Percentiles rank a stretch among this genome's conserved stretches.
Conservation (phyloP, 2,329 filamentous ascomycete species). For the Calonectria multiphialidica region DNA sequence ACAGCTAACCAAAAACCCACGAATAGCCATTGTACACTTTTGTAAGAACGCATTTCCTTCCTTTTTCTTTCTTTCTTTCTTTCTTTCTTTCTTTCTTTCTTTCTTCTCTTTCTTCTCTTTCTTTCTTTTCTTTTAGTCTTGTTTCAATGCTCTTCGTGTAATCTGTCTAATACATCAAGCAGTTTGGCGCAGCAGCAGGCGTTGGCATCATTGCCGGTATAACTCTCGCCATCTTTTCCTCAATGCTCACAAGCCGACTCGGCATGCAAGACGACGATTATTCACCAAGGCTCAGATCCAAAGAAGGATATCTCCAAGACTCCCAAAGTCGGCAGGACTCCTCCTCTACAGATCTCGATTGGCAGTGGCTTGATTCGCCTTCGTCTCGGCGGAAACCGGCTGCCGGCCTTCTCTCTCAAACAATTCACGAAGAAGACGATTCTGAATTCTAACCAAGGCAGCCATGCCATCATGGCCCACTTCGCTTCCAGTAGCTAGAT, state of each 20-base stretch:
- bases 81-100: constrained; percentile 29
- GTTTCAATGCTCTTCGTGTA: not conserved
- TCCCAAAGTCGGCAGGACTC: constrained; percentile 34
- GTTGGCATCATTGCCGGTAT: constrained; percentile 75
- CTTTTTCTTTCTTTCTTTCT: too few relatives aligned
- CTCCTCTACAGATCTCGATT: constrained; percentile 52
- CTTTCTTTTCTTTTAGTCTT: not conserved
- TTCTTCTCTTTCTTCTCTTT: constrained; percentile 27
- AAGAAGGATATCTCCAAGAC: constrained; percentile 29
- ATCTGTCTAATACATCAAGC: constrained; percentile 5
- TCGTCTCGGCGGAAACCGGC: constrained; percentile 55
- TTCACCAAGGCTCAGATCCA: constrained; percentile 21
- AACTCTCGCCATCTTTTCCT: constrained; percentile 68
- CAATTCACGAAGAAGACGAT: constrained; percentile 78
- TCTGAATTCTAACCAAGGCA: constrained; percentile 51
- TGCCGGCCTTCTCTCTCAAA: constrained; percentile 70
- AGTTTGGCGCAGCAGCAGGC: constrained; percentile 74
- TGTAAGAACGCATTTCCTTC: constrained; percentile 48
- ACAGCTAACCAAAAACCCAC: constrained; percentile 4
- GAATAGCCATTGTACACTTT: constrained; percentile 57
- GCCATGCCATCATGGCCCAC: not conserved
- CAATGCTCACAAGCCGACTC: constrained; percentile 64
- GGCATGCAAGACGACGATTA: constrained; percentile 51
- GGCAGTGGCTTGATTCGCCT: constrained; percentile 52
- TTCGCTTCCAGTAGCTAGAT: constrained; percentile 1